Conservation (phyloP, 2,329 filamentous ascomycete species). For the Fusarium sarcochroum region DNA sequence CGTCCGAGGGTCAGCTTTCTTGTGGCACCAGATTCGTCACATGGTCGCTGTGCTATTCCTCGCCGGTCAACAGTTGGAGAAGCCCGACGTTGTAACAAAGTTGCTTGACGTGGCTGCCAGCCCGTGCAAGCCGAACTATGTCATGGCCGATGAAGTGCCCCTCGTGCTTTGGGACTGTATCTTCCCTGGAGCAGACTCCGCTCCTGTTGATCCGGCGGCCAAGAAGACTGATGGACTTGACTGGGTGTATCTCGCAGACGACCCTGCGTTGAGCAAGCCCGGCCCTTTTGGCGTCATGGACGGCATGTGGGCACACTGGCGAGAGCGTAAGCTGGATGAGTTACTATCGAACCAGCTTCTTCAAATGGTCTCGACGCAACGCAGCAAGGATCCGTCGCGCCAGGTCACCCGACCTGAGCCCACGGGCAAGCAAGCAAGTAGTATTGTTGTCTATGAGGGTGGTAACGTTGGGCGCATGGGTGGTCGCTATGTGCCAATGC, state of each 20-base stretch:
- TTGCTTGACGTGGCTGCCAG: constrained; percentile 80
- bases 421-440: constrained; percentile 42
- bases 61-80: constrained; percentile 89
- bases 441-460: constrained; percentile 65
- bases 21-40: constrained; percentile 98
- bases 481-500: constrained; percentile 69
- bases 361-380: constrained; percentile 67
- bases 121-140: constrained; percentile 85
- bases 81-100: constrained; percentile 77
- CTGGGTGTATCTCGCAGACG: constrained; percentile 86
- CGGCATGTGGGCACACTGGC: constrained; percentile 86
- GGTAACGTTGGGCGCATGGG: constrained; percentile 64
- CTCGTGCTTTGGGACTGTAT: constrained; percentile 97
- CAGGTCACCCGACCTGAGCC: constrained; percentile 27
- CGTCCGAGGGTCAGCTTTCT: constrained; percentile 90
- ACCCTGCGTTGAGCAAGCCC: constrained; percentile 70
- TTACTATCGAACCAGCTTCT: constrained; percentile 82
- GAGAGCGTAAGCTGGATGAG: constrained; percentile 90
- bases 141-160: constrained; percentile 90
- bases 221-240: constrained; percentile 70
- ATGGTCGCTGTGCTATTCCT: constrained; percentile 95
- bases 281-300: constrained; percentile 78
- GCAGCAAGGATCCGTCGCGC: constrained; percentile 42
- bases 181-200: constrained; percentile 71
- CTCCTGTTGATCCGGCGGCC: constrained; percentile 48